These are phyloP conservation scores for Allantophomopsis lycopodina DNA, from an alignment of 2,329 filamentous ascomycete genomes.

Conservation along the genomic window DNA sequence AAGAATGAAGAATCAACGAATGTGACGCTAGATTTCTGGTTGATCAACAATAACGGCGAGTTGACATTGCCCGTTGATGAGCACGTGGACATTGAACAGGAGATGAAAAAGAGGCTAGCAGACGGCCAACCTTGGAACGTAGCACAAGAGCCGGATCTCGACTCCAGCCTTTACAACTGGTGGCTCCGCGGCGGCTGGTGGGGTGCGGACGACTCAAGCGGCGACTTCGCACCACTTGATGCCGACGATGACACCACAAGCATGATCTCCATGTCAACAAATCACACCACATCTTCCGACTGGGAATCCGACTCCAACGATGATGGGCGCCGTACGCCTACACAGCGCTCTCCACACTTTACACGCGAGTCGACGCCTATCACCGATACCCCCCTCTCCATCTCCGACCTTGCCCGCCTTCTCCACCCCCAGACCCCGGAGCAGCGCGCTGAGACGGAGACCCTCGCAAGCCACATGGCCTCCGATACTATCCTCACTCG, in stretches of 20 bases:
- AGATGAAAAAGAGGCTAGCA: slow-evolving; percentile 52
- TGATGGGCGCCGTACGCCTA: slow-evolving; percentile 57
- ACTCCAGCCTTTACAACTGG: slow-evolving; percentile 67
- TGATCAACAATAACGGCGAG: slow-evolving; percentile 35
- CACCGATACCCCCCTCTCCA: slow-evolving; percentile 48
- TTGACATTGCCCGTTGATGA: slow-evolving; percentile 43
- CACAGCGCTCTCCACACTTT: slow-evolving; percentile 43
- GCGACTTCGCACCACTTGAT: slow-evolving; percentile 51
- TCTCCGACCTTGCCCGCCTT: slow-evolving; percentile 60
- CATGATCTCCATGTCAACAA: slow-evolving; percentile 44
- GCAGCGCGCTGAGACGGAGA: slow-evolving; percentile 66
- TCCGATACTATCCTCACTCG: slow-evolving; percentile 67
- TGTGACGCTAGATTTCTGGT: slow-evolving; percentile 34
- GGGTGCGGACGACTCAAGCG: slow-evolving; percentile 69
- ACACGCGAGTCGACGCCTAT: slow-evolving; percentile 40
- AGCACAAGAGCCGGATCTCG: slow-evolving; percentile 50
- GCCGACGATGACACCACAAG: slow-evolving; percentile 63
- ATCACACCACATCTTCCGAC: slow-evolving; percentile 27
- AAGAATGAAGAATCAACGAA: slow-evolving; percentile 12
- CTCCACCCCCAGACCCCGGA: slow-evolving; percentile 68
- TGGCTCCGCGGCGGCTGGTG: slow-evolving; percentile 78
- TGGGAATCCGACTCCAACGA: slow-evolving; percentile 33
- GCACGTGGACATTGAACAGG: slow-evolving; percentile 67
- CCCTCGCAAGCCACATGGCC: slow-evolving; percentile 67
- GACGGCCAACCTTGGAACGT: slow-evolving; percentile 25